Percentiles rank a stretch among this genome's conserved stretches.
phyloP scores from a whole-genome alignment of 768 basidiomycete genomes.

The Pulveroboletus sp. region DNA sequence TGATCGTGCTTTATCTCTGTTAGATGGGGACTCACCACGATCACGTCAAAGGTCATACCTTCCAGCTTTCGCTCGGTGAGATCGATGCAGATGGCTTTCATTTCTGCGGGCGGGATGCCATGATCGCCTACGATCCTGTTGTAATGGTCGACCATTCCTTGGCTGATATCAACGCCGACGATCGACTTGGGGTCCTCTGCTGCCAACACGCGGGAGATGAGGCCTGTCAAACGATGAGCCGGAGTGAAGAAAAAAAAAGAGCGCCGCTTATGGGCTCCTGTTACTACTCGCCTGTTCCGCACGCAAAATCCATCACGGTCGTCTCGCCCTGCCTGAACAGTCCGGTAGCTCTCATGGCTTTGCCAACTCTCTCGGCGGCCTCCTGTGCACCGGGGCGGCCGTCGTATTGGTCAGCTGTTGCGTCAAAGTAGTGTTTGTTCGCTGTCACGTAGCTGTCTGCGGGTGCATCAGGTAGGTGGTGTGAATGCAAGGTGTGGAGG shows the following conservation, averaged over 20 bases:
- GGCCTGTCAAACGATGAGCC: conserved; percentile 38
- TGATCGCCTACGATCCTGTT: conserved; percentile 55
- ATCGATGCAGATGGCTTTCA: conserved; percentile 51
- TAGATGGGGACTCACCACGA: conserved; percentile 47
- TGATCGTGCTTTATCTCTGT: background rate
- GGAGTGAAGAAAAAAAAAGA: too few species aligned
- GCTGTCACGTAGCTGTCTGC: conserved; percentile 17
- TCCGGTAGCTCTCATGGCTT: conserved; percentile 33
- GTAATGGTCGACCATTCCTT: conserved; percentile 62
- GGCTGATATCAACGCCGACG: conserved; percentile 74
- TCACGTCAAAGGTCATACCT: conserved; percentile 59
- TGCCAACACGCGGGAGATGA: conserved; percentile 57
- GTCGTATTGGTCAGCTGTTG: conserved; percentile 23
- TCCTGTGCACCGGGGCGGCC: conserved; percentile 15
- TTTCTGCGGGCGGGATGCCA: conserved; percentile 59
- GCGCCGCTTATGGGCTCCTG: too few species aligned
- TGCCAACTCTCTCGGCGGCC: conserved; percentile 20
- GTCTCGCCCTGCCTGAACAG: conserved; percentile 53
- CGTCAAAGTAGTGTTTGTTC: conserved; percentile 25
- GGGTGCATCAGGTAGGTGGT: background rate
- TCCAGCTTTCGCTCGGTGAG: conserved; percentile 46
- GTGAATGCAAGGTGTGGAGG: too few species aligned
- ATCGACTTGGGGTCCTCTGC: conserved; percentile 56
- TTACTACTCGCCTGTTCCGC: conserved; percentile 54
- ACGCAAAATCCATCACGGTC: conserved; percentile 67